Evolutionary conservation across 257 asterid genomes (phyloP), one percentile per base, ranked within the genome.

Genomic region (Jaltomata sinuosa): DNA sequence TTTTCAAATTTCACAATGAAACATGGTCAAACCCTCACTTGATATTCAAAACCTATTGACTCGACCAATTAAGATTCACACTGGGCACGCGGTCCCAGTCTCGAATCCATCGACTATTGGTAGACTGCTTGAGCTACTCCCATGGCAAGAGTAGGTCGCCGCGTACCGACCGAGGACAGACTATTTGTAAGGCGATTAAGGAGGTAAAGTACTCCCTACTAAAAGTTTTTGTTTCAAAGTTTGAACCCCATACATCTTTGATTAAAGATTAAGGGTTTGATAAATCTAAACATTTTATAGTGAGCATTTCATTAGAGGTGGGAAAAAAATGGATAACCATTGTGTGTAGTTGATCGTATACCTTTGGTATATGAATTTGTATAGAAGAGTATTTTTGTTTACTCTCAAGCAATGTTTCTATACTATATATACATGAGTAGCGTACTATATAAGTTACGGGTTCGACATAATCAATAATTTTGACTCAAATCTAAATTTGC

Each of bases 271-370:
- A 19, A 54, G 12, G 11, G 8, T 21, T 9, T 54, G 64, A 55
- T 7, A 57, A 57, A 57, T 57, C 32, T n/a, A 3, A 59, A 22
- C 12, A n/a, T 40, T n/a, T 71, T n/a, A n/a, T 12, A 11, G n/a
- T n/a, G n/a, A 71, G 80, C n/a, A 71, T n/a, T 5, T 71, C n/a
- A 21, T 40, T 11, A 12, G 8, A 11, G 12, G n/a, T n/a, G n/a
- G n/a, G 0, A 22, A 0, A 7, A 40, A 6, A 21, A 40, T 71
- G n/a, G 6, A n/a, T n/a, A n/a, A 4, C 0, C 0, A 14, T 40
- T n/a, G 11, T 71, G 12, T 42, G 19, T 3, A 59, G 8, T 55
- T 22, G 67, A 12, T 59, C 6, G 7, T 22, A 59, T 59, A 22
- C 3, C 21, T 50, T n/a, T 50, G 8, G 31, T 57, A 21, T 8